Conservation (phyloP, 139 green algal species). For the Tetradesmus lagerheimii region DNA sequence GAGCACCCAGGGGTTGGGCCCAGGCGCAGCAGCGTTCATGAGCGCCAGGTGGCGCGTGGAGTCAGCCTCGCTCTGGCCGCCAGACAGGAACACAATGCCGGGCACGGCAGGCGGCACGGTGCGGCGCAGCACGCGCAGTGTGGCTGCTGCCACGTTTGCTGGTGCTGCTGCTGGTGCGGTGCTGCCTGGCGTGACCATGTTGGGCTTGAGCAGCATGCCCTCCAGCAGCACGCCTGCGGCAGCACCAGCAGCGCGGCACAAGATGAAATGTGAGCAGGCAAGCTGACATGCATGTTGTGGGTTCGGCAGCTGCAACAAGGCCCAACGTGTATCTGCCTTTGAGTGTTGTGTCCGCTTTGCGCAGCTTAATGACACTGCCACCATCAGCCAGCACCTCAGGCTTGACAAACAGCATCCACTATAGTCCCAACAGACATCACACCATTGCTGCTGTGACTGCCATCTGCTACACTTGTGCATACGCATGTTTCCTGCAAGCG, state of each 20-base stretch:
- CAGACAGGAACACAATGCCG: conserved; percentile 82
- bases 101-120: conserved; percentile 86
- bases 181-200: conserved; percentile 82
- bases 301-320: too few relatives aligned
- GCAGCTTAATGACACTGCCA: too few relatives aligned
- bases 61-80: conserved; percentile 90
- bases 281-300: too few relatives aligned
- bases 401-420: conserved; percentile 63
- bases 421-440: neutral
- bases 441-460: neutral
- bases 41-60: conserved; percentile 89
- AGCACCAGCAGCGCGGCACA: conserved; percentile 68
- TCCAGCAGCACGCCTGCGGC: conserved; percentile 78
- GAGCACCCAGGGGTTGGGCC: conserved; percentile 25
- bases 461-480: neutral
- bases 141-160: conserved; percentile 80
- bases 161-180: conserved; percentile 12
- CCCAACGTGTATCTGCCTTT: too few relatives aligned
- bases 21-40: conserved; percentile 56
- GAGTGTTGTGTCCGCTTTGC: too few relatives aligned
- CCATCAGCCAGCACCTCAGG: too few relatives aligned
- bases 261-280: too few relatives aligned
- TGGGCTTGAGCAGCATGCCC: conserved; percentile 92
- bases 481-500: neutral
- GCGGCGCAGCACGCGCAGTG: conserved; percentile 83